phyloP scores from a whole-genome alignment of 306 rosid genomes.

The Corylus avellana region DNA sequence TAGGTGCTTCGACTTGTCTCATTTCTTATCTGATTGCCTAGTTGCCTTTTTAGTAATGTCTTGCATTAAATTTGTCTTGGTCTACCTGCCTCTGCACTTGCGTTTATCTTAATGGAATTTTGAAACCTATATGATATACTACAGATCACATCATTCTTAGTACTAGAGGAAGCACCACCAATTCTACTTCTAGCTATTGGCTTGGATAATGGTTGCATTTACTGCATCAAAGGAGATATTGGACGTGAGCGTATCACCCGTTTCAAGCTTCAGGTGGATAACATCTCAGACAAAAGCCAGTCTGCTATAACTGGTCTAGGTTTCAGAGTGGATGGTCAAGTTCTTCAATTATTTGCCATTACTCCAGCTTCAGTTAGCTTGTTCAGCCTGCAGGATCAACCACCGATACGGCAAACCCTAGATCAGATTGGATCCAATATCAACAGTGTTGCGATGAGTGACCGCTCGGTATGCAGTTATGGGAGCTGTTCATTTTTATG shows the following conservation, averaged over 20 bases:
- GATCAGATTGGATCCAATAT: constrained; percentile 89
- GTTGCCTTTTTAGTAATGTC: background rate
- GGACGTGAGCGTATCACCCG: constrained; percentile 93
- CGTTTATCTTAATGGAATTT: constrained; percentile 16
- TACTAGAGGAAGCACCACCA: constrained; percentile 94
- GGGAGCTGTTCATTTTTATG: constrained; percentile 4
- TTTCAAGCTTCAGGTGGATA: constrained; percentile 86
- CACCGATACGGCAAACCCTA: constrained; percentile 83
- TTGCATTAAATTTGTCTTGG: background rate
- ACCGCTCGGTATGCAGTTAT: constrained; percentile 67
- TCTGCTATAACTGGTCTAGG: constrained; percentile 80
- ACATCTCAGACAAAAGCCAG: constrained; percentile 55
- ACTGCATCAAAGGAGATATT: constrained; percentile 95
- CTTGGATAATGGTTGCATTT: constrained; percentile 84
- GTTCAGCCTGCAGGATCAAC: constrained; percentile 76
- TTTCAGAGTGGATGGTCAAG: constrained; percentile 90
- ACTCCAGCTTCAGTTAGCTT: constrained; percentile 83
- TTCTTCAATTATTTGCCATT: constrained; percentile 87
- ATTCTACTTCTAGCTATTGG: constrained; percentile 90
- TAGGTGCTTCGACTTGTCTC: constrained; percentile 7
- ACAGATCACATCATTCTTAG: constrained; percentile 92
- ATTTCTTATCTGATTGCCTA: background rate
- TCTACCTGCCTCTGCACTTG: background rate
- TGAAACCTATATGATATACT: constrained; percentile 23
- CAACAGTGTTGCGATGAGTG: constrained; percentile 87